These are phyloP conservation scores for Pythium utonaiense DNA, from an alignment of 352 stramenopile genomes.

Conservation along the genomic window DNA sequence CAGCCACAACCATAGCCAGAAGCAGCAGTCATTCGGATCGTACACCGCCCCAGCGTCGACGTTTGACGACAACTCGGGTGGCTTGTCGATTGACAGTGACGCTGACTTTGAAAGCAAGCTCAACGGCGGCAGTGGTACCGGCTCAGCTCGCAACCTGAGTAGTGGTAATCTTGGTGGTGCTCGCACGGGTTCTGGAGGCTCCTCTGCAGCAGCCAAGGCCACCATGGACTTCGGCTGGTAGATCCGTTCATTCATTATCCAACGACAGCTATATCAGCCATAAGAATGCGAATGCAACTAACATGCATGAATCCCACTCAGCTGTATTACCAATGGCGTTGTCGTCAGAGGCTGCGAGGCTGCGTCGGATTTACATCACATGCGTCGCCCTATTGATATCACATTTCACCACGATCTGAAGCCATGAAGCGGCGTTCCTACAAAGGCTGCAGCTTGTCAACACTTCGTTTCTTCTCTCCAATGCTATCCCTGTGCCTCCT, in stretches of 20 bases:
- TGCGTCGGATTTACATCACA: too few species aligned
- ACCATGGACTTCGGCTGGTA: constrained; percentile 29
- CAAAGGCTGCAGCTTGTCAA: too few species aligned
- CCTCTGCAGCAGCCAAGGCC: constrained; percentile 1
- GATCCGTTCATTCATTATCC: not conserved
- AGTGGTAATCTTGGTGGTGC: constrained; percentile 15
- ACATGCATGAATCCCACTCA: too few species aligned
- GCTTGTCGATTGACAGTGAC: constrained; percentile 19
- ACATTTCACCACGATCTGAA: too few species aligned
- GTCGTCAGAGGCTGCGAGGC: too few species aligned
- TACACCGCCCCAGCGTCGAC: constrained; percentile 11
- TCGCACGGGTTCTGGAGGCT: constrained; percentile 11
- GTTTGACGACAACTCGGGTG: constrained; percentile 18
- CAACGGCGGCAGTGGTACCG: constrained; percentile 8
- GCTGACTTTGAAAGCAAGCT: constrained; percentile 28
- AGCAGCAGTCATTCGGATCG: not conserved
- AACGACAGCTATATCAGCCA: not conserved
- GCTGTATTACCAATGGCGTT: too few species aligned
- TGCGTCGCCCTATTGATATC: too few species aligned
- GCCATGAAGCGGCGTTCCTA: too few species aligned
- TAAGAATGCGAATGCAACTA: too few species aligned
- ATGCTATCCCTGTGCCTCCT: too few species aligned
- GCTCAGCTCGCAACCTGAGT: constrained; percentile 13
- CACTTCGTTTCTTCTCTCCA: too few species aligned
- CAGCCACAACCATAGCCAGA: constrained; percentile 2